phyloP scores from a whole-genome alignment of 768 basidiomycete genomes.

The Boletus fagicola region DNA sequence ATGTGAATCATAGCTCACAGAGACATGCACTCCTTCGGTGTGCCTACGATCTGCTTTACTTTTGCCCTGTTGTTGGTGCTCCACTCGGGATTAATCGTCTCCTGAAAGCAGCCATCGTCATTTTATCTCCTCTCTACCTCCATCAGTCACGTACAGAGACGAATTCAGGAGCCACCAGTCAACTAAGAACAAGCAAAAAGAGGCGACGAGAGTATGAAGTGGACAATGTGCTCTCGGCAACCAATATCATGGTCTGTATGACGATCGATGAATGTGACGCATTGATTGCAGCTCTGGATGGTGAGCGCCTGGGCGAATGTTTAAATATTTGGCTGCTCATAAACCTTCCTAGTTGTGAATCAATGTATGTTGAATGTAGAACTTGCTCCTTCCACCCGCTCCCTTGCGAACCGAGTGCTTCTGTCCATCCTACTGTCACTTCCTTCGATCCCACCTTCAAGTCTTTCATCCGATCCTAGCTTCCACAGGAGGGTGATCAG shows the following conservation, averaged over 20 bases:
- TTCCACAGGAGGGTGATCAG: conserved; percentile 46
- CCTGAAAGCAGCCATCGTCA: conserved; percentile 50
- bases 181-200: conserved; percentile 63
- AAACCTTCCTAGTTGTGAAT: conserved; percentile 45
- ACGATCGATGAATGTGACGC: conserved; percentile 50
- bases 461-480: conserved; percentile 49
- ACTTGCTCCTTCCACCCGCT: conserved; percentile 52
- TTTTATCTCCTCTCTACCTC: conserved; percentile 48
- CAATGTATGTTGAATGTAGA: conserved; percentile 48
- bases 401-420: conserved; percentile 56
- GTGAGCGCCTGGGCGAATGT: conserved; percentile 38
- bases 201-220: conserved; percentile 69
- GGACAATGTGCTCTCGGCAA: conserved; percentile 63
- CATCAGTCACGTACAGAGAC: conserved; percentile 34
- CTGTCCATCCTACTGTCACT: conserved; percentile 57
- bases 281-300: conserved; percentile 54
- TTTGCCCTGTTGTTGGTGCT: conserved; percentile 48
- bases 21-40: conserved; percentile 46
- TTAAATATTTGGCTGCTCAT: neutral
- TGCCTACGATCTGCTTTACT: conserved; percentile 41
- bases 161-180: conserved; percentile 18
- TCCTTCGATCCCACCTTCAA: conserved; percentile 53
- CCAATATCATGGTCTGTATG: conserved; percentile 47
- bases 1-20: conserved; percentile 30
- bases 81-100: conserved; percentile 50